Evolutionary conservation across 1,284 basidiomycete species (phyloP).

Genomic region (Boletellus deceptivus): DNA sequence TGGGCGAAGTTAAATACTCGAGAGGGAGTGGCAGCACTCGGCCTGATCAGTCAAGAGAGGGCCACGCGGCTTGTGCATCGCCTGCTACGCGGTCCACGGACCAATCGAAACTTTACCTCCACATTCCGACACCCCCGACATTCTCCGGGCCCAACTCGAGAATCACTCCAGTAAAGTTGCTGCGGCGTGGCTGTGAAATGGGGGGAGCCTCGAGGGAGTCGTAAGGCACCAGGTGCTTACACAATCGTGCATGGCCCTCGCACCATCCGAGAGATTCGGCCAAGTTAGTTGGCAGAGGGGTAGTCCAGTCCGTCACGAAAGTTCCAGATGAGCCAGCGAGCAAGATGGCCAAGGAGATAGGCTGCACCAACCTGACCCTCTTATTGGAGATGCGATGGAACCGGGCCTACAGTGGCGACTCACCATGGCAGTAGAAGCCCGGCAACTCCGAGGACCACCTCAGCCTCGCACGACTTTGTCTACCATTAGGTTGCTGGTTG

Average conservation of each 20-base stretch:
- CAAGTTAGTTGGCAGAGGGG: not conserved
- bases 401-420: no score
- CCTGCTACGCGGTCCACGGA: slow-evolving; percentile 5
- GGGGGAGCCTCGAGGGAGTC: slow-evolving; percentile 20
- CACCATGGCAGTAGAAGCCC: no score
- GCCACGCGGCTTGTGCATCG: slow-evolving; percentile 19
- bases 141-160: slow-evolving; percentile 14
- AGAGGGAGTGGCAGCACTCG: slow-evolving; percentile 10
- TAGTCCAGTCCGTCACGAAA: not conserved
- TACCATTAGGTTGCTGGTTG: no score
- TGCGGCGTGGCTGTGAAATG: slow-evolving; percentile 24
- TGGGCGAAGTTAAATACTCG: slow-evolving; percentile 20
- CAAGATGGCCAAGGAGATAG: no score
- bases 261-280: not conserved
- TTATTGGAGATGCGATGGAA: no score
- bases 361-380: no score
- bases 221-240: slow-evolving; percentile 16
- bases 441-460: no score
- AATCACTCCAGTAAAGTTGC: slow-evolving; percentile 11
- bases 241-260: not conserved
- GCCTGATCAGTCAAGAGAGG: slow-evolving; percentile 13
- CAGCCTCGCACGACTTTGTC: no score
- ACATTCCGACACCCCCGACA: slow-evolving; percentile 17
- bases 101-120: slow-evolving; percentile 25
- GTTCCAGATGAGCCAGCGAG: no score